A percentile compares a stretch with the other conserved stretches of the same genome.
phyloP scores from a whole-genome alignment of 2,329 filamentous ascomycete species.

The Colletotrichum chlorophyti region DNA sequence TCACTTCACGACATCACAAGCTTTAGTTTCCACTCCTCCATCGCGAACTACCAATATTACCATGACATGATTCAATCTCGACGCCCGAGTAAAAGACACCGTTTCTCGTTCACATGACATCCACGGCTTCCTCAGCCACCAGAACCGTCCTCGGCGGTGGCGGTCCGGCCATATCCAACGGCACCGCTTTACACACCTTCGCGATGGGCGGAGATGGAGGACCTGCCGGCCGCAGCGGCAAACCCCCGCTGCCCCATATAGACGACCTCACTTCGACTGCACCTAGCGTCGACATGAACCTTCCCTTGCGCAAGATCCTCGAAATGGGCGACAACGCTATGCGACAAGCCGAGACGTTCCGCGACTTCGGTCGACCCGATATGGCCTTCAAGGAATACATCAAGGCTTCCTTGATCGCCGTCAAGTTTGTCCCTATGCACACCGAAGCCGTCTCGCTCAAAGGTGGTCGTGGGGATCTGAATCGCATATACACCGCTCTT shows the following conservation, averaged over 20 bases:
- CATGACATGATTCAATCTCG: conserved; percentile 25
- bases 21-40: not conserved
- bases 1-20: not conserved
- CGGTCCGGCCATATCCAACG: conserved; percentile 21
- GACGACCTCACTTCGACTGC: conserved; percentile 57
- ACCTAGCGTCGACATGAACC: conserved; percentile 54
- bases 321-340: conserved; percentile 59
- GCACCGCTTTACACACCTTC: conserved; percentile 24
- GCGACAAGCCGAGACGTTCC: conserved; percentile 65
- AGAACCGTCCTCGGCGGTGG: conserved; percentile 28
- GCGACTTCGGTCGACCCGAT: conserved; percentile 72
- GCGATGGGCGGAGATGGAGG: conserved; percentile 24
- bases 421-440: conserved; percentile 79
- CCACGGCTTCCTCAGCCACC: conserved; percentile 26
- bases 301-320: conserved; percentile 61
- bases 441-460: conserved; percentile 74
- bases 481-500: conserved; percentile 56
- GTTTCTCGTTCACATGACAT: conserved; percentile 24
- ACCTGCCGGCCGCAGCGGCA: conserved; percentile 32
- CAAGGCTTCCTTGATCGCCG: conserved; percentile 78
- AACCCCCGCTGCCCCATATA: conserved; percentile 56
- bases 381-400: conserved; percentile 85
- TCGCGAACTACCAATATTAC: conserved; percentile 6
- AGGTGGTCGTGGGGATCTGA: conserved; percentile 56
- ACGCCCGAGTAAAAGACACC: not conserved